Evolutionary conservation across 2,329 filamentous ascomycete species (phyloP).

Genomic region (Myriosclerotinia curreyana): DNA sequence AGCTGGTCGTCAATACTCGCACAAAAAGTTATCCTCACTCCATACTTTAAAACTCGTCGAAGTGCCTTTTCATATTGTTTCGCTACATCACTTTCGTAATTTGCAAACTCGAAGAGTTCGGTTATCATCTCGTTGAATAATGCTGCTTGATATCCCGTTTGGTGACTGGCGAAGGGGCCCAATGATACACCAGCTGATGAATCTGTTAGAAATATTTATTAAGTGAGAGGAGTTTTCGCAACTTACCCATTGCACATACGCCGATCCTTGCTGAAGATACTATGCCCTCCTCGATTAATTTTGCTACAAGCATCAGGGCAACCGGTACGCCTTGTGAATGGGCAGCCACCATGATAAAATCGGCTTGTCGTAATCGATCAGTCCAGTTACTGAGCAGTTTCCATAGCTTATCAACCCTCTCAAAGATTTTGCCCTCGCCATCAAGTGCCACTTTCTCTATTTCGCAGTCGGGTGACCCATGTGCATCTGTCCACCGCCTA

Average conservation of each 20-base stretch:
- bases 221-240: neutral
- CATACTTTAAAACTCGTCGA: slow-evolving; percentile 70
- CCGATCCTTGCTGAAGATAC: slow-evolving; percentile 75
- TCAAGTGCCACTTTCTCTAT: slow-evolving; percentile 94
- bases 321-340: slow-evolving; percentile 97
- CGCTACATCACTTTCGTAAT: slow-evolving; percentile 76
- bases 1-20: slow-evolving; percentile 97
- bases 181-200: slow-evolving; percentile 82
- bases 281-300: slow-evolving; percentile 86
- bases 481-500: slow-evolving; percentile 71
- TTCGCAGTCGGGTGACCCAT: slow-evolving; percentile 71
- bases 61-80: slow-evolving; percentile 76
- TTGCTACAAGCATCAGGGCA: slow-evolving; percentile 85
- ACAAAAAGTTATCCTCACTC: slow-evolving; percentile 80
- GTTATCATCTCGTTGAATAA: slow-evolving; percentile 88
- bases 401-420: slow-evolving; percentile 90
- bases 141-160: slow-evolving; percentile 22
- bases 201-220: slow-evolving; percentile 5
- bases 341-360: slow-evolving; percentile 87
- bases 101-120: slow-evolving; percentile 91
- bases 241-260: slow-evolving; percentile 70
- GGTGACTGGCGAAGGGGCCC: slow-evolving; percentile 68
- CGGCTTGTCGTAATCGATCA: slow-evolving; percentile 79
- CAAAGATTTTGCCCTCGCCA: slow-evolving; percentile 86
- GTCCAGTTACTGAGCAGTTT: slow-evolving; percentile 93